Evolutionary conservation across 1,139 yeast genomes (phyloP).

Genomic region (Geotrichum candidum): DNA sequence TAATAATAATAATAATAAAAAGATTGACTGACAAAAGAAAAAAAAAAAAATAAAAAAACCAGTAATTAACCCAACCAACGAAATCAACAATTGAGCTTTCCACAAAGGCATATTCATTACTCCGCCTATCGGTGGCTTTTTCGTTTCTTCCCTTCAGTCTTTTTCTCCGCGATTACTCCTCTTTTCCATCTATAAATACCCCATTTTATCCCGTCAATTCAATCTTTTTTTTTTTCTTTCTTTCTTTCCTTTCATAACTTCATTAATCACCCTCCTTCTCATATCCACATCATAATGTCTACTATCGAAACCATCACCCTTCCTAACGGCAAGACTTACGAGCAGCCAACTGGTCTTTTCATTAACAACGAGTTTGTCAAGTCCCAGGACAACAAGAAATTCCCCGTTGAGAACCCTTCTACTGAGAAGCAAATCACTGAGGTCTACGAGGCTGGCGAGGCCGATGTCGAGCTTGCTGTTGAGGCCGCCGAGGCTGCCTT

Average conservation of each 20-base stretch:
- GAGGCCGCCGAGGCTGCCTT: slow-evolving; percentile 52
- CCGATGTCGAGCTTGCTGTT: slow-evolving; percentile 56
- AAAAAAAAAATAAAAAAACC: too few species aligned
- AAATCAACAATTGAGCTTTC: too few species aligned
- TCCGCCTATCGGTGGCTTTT: neutral
- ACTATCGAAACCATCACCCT: slow-evolving; percentile 42
- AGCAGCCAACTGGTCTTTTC: slow-evolving; percentile 64
- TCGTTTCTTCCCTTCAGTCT: neutral
- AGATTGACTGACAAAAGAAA: too few species aligned
- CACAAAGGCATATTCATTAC: too few species aligned
- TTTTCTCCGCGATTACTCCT: neutral
- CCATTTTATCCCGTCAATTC: neutral
- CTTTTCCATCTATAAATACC: neutral
- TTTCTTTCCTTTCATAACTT: neutral
- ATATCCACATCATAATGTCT: neutral
- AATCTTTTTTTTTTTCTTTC: neutral
- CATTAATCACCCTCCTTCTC: neutral
- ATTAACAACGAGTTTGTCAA: slow-evolving; percentile 57
- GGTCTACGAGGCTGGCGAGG: slow-evolving; percentile 50
- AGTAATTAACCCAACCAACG: too few species aligned
- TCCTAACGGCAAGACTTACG: slow-evolving; percentile 59
- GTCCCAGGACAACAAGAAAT: slow-evolving; percentile 46
- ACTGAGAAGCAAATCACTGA: slow-evolving; percentile 52
- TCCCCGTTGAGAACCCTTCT: slow-evolving; percentile 53
- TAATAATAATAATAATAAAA: too few species aligned